Conservation (phyloP, 257 asterid species). For the Ophiorrhiza pumila region DNA sequence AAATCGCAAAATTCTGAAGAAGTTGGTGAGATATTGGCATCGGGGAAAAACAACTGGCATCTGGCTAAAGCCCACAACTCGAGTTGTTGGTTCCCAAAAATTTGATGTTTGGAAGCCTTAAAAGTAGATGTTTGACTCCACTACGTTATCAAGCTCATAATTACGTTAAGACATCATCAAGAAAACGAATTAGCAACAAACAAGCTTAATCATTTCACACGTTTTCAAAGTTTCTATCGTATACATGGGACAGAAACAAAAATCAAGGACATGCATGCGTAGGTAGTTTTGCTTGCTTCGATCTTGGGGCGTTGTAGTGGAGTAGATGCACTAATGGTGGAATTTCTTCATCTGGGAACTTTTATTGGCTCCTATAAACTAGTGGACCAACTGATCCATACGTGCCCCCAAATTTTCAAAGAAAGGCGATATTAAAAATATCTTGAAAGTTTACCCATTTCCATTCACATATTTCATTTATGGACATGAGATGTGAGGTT, state of each 20-base stretch:
- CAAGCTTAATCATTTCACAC: conserved; percentile 13
- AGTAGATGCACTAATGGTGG: not conserved
- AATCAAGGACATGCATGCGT: not conserved
- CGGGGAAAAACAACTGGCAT: conserved; percentile 21
- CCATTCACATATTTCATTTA: not conserved
- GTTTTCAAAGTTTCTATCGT: conserved; percentile 8
- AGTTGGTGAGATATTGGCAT: not conserved
- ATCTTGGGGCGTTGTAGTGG: not conserved
- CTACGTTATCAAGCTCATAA: conserved; percentile 6
- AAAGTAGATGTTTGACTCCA: conserved; percentile 1
- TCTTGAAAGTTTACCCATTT: not conserved
- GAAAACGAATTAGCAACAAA: not conserved
- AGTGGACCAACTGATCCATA: not conserved
- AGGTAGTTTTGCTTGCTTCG: not conserved
- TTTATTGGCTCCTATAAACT: conserved; percentile 11
- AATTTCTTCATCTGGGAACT: conserved; percentile 9
- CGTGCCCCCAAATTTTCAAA: not conserved
- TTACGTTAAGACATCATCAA: conserved; percentile 1
- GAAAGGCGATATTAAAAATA: not conserved
- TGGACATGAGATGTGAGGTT: not conserved
- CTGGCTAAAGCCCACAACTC: conserved; percentile 10
- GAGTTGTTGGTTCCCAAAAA: not conserved
- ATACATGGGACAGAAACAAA: not conserved
- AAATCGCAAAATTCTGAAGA: too few relatives aligned
- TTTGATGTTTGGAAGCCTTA: conserved; percentile 18